phyloP scores from a whole-genome alignment of 176 grass and related monocot genomes.

The Cocos nucifera region DNA sequence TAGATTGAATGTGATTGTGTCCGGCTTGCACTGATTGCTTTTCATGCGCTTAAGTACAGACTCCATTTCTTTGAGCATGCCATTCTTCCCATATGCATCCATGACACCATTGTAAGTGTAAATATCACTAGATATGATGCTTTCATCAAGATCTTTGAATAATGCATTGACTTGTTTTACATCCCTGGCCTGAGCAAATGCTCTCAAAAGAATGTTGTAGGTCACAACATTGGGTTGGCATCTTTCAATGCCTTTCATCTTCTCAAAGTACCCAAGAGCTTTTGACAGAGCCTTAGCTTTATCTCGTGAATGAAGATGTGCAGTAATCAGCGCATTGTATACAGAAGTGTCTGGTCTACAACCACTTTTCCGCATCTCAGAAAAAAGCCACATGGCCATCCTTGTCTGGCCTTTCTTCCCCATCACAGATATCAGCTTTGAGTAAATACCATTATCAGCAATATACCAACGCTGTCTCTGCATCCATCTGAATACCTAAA shows the following conservation, averaged over 20 bases:
- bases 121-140: constrained; percentile 54
- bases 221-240: constrained; percentile 79
- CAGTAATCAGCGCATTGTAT: constrained; percentile 13
- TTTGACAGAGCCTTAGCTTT: constrained; percentile 72
- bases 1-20: constrained; percentile 90
- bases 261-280: constrained; percentile 80
- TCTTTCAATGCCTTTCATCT: constrained; percentile 84
- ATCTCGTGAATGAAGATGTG: constrained; percentile 76
- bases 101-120: constrained; percentile 79
- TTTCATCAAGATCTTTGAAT: constrained; percentile 86
- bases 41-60: constrained; percentile 67
- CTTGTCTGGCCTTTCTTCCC: constrained; percentile 82
- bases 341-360: constrained; percentile 65
- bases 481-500: constrained; percentile 98
- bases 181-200: constrained; percentile 74
- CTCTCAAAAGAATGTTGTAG: constrained; percentile 91
- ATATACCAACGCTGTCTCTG: constrained; percentile 91
- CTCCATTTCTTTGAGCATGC: constrained; percentile 95
- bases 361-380: constrained; percentile 82
- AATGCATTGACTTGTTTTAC: constrained; percentile 59
- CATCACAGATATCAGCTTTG: constrained; percentile 91
- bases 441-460: constrained; percentile 89
- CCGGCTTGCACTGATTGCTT: constrained; percentile 68
- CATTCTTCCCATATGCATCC: constrained; percentile 80
- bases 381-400: constrained; percentile 99